phyloP scores from a whole-genome alignment of 2,329 filamentous ascomycete genomes.

The Sclerotinia sclerotiorum region DNA sequence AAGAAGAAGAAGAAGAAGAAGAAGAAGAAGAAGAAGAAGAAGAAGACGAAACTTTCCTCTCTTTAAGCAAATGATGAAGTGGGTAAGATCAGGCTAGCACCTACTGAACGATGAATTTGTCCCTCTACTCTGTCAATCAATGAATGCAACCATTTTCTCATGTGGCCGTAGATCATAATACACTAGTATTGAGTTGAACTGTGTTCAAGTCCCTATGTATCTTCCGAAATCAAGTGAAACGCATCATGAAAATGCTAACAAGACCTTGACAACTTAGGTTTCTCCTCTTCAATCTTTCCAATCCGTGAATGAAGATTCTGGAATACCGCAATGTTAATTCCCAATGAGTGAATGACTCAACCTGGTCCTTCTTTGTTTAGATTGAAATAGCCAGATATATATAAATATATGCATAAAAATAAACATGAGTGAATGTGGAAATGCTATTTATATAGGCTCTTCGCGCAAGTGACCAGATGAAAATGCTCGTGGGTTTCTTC shows the following conservation, averaged over 20 bases:
- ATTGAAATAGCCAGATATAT: neutral
- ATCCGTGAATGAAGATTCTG: neutral
- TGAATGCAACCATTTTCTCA: neutral
- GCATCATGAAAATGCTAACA: too few relatives aligned
- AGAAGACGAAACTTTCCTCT: neutral
- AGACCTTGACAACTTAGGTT: too few relatives aligned
- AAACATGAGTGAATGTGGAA: neutral
- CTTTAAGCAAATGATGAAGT: neutral
- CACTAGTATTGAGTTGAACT: neutral
- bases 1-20: neutral
- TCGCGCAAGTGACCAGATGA: neutral
- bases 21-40: neutral
- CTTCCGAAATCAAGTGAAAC: neutral
- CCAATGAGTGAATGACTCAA: neutral
- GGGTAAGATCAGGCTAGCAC: neutral
- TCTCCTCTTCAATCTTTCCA: neutral
- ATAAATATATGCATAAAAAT: too few relatives aligned
- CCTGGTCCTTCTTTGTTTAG: accelerated
- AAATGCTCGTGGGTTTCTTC: too few relatives aligned
- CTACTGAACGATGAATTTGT: neutral
- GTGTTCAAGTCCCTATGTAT: neutral
- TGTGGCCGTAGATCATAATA: neutral
- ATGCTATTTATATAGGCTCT: neutral
- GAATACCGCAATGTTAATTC: neutral
- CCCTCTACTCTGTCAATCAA: neutral